Percentiles rank a stretch among this genome's conserved stretches.
These are phyloP conservation scores for Kwoniella newhampshirensis DNA, from an alignment of 768 basidiomycete species.

Conservation along the genomic window DNA sequence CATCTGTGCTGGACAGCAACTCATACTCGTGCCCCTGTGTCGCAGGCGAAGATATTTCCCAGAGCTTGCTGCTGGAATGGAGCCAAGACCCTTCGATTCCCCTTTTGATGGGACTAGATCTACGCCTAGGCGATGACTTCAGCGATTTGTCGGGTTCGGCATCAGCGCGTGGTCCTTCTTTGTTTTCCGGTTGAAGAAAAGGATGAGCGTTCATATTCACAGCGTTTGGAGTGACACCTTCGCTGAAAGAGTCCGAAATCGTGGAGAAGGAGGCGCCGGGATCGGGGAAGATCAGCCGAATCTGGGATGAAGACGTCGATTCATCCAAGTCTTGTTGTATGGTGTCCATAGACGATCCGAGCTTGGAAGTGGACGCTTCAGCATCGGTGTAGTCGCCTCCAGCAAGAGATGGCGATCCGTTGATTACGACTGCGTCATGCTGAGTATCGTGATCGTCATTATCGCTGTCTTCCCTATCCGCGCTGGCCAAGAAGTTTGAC, in stretches of 20 bases:
- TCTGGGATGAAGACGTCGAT: slow-evolving; percentile 13
- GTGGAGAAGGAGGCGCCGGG: slow-evolving; percentile 14
- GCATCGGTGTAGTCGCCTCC: slow-evolving; percentile 22
- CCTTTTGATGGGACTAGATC: slow-evolving; percentile 12
- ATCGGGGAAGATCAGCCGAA: slow-evolving; percentile 26
- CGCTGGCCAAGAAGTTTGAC: slow-evolving; percentile 10
- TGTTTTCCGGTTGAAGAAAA: slow-evolving; percentile 10
- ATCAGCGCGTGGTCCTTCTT: neutral
- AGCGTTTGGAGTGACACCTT: slow-evolving; percentile 16
- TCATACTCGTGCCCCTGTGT: slow-evolving; percentile 5
- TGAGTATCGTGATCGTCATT: slow-evolving; percentile 4
- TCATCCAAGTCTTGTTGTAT: neutral
- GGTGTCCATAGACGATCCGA: slow-evolving; percentile 18
- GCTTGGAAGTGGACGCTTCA: slow-evolving; percentile 18
- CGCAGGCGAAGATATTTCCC: slow-evolving; percentile 1
- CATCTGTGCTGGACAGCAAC: slow-evolving; percentile 5
- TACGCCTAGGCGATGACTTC: slow-evolving; percentile 3
- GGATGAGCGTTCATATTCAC: slow-evolving; percentile 2
- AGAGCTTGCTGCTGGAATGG: slow-evolving; percentile 14
- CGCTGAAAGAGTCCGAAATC: slow-evolving; percentile 14
- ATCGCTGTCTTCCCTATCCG: slow-evolving; percentile 15
- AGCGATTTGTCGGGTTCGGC: neutral
- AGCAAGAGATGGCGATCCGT: slow-evolving; percentile 7
- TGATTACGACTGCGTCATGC: slow-evolving; percentile 1
- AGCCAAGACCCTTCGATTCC: slow-evolving; percentile 16